Base-by-base conservation (phyloP, 1,284 basidiomycete genomes). In the Irpex lacteus region DNA sequence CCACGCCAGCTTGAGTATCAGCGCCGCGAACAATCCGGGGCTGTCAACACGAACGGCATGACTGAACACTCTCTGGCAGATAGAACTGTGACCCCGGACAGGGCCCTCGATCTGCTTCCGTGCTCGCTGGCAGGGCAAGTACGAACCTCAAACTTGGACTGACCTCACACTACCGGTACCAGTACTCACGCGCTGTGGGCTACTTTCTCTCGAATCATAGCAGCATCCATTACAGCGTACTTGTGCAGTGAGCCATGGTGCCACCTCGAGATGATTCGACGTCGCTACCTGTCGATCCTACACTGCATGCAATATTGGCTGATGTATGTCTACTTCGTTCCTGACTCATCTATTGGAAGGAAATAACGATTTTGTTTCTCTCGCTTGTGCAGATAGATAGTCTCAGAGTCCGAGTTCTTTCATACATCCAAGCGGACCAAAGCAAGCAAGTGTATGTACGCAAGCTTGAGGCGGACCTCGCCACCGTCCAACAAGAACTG, bases 261-360 rank as follows among this genome's bases (percentile, higher is more conserved):
- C 52, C 61, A 4, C 34, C 44, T 4, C 38, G 54, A 36, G 55
- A 19, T 19, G 37, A 49, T 34, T 37, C 58, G 6, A 57, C 38
- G 7, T 54, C 63, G 18, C 36, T 21, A 15, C 59, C 55, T 15
- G 40, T 55, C 6, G 58, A 64, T 47, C n/a, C 66, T 0, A 65
- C 66, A 21, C 36, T 70, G 4, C 60, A 65, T 21, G 44, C 56
- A 4, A 6, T 70, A 5, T 62, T 63, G 55, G 57, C 50, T 8
- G 66, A 72, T 67, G 70, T 70, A 59, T n/a, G 68, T 34, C 6
- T 54, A 19, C 60, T 57, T 19, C 54, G 15, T 34, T 36, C 26
- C 6, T 8, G 2, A 56, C 32, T 56, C 26, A 21, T 52, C 4
- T 52, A n/a, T n/a, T 52, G 50, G n/a, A n/a, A n/a, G 11, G 11